phyloP scores from a whole-genome alignment of 768 basidiomycete genomes.

The Fistulinella prunicolor region DNA sequence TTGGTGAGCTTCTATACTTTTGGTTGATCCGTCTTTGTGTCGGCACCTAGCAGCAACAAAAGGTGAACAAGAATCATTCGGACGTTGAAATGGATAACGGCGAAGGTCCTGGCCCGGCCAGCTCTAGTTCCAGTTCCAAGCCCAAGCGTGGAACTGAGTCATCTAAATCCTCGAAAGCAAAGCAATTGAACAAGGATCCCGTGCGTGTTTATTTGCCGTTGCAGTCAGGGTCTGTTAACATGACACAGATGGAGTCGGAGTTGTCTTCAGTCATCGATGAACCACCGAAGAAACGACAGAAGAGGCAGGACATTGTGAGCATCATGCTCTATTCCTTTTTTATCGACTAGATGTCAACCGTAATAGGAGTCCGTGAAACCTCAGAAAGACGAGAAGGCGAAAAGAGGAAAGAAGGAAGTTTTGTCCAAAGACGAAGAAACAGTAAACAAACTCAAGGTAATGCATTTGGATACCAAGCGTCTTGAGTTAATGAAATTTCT shows the following conservation, averaged over 20 bases:
- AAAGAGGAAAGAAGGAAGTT: conserved; percentile 31
- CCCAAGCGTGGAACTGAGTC: not conserved
- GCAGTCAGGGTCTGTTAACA: conserved; percentile 22
- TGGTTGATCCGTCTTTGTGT: not conserved
- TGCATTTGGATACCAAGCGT: not conserved
- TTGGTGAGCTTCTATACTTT: not conserved
- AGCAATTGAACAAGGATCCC: conserved; percentile 10
- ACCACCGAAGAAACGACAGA: conserved; percentile 46
- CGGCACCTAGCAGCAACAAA: not conserved
- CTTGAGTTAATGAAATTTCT: not conserved
- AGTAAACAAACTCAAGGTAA: conserved; percentile 72
- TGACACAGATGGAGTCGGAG: conserved; percentile 41
- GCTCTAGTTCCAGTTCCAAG: conserved; percentile 12
- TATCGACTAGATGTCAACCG: not conserved
- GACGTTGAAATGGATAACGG: conserved; percentile 11
- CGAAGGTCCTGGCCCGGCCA: conserved; percentile 6
- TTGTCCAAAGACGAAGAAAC: conserved; percentile 65
- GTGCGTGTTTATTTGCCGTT: conserved; percentile 13
- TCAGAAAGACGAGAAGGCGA: conserved; percentile 26
- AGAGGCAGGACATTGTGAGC: conserved; percentile 38
- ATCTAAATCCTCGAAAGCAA: conserved; percentile 7
- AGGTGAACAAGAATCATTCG: conserved; percentile 1
- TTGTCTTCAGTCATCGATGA: conserved; percentile 60
- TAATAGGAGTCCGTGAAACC: conserved; percentile 20
- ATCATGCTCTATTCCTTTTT: not conserved